These are phyloP conservation scores for Carex pumila DNA, from an alignment of 176 grass and related monocot species.

Conservation along the genomic window DNA sequence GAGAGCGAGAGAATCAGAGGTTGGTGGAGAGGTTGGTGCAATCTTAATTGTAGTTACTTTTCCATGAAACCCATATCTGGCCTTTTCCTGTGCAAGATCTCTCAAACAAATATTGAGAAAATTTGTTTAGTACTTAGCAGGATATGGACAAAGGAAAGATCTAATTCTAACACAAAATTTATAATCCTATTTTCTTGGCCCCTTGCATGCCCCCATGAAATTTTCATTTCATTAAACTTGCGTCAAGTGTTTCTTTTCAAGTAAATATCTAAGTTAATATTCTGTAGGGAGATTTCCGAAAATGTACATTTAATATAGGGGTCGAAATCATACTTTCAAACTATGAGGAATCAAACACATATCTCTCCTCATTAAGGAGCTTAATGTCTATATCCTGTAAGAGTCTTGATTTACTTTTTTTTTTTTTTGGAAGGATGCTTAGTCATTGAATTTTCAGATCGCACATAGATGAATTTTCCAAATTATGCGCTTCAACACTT, in stretches of 20 bases:
- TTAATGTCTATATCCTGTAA: no score
- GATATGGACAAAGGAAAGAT: conserved; percentile 3
- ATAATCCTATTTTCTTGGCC: not conserved
- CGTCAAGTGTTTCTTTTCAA: not conserved
- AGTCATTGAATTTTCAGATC: no score
- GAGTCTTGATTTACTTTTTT: no score
- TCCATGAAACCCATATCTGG: not conserved
- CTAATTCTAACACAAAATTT: not conserved
- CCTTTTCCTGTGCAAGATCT: conserved; percentile 7
- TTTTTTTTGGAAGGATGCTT: no score
- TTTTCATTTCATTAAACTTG: no score
- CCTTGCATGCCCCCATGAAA: not conserved
- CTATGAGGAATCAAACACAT: no score
- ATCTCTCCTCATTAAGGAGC: no score
- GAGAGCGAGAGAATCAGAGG: no score
- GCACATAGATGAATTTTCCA: no score
- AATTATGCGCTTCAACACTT: no score
- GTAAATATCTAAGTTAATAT: not conserved
- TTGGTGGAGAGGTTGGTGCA: not conserved
- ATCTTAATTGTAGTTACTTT: not conserved
- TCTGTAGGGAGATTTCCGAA: not conserved
- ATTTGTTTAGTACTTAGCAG: not conserved
- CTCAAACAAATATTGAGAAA: not conserved
- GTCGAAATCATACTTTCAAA: no score
- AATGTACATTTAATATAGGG: not conserved